A percentile compares a stretch with the other conserved stretches of the same genome.
phyloP scores from a whole-genome alignment of 345 rosid species.

The Gynandropsis gynandra region DNA sequence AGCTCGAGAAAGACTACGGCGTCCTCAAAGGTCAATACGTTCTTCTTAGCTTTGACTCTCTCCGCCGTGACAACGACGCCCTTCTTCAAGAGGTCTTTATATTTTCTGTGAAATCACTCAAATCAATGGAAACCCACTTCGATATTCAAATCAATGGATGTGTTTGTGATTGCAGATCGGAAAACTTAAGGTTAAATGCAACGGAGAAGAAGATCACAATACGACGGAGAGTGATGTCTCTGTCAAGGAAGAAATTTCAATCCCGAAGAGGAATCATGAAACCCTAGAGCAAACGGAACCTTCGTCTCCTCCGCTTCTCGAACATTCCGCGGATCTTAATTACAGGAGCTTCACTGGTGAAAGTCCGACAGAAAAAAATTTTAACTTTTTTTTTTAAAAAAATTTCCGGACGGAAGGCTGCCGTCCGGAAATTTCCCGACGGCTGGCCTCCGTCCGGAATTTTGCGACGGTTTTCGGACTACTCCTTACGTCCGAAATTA shows the following conservation, averaged over 20 bases:
- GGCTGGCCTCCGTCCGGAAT: no score
- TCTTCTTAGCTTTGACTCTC: conserved; percentile 45
- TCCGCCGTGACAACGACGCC: conserved; percentile 73
- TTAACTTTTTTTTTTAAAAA: no score
- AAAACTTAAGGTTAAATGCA: conserved; percentile 63
- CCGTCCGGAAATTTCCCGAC: no score
- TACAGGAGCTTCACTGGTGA: conserved; percentile 43
- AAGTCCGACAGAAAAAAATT: no score
- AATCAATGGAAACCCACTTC: not conserved
- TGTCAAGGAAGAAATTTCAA: conserved; percentile 42
- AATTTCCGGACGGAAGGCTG: no score
- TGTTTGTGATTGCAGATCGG: conserved; percentile 40
- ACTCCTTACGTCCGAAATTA: no score
- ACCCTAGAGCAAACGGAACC: conserved; percentile 15
- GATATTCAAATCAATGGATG: not conserved
- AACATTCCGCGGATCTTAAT: conserved; percentile 33
- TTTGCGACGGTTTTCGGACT: no score
- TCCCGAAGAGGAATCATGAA: conserved; percentile 29
- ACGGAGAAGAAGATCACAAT: conserved; percentile 22
- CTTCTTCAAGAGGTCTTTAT: conserved; percentile 69
- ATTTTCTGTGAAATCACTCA: not conserved
- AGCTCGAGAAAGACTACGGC: conserved; percentile 70
- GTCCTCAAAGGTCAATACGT: conserved; percentile 53
- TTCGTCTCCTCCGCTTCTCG: conserved; percentile 22
- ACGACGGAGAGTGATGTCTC: conserved; percentile 39